Evolutionary conservation across 805 yeast species (phyloP).

Genomic region (Candida loeiensis): DNA sequence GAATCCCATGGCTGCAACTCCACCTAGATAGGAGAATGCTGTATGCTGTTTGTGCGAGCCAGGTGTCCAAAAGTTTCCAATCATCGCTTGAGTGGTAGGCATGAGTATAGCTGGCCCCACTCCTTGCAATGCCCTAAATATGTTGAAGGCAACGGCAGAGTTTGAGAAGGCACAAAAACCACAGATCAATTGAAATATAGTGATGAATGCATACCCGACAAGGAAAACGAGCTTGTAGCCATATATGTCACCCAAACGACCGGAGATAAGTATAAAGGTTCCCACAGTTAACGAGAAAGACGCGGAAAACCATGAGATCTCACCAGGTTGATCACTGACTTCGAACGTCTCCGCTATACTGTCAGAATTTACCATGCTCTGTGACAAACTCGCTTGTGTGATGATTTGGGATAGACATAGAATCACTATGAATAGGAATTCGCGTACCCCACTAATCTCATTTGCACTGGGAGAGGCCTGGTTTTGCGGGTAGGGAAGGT

Average conservation of each 20-base stretch:
- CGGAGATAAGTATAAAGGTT: constrained; percentile 32
- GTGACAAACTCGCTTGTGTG: constrained; percentile 30
- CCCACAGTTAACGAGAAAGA: constrained; percentile 35
- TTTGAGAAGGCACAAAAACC: constrained; percentile 27
- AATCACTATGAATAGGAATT: constrained; percentile 20
- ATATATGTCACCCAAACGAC: constrained; percentile 33
- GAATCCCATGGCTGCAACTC: constrained; percentile 35
- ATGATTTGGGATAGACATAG: constrained; percentile 27
- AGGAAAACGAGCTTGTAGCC: constrained; percentile 31
- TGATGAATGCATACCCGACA: constrained; percentile 23
- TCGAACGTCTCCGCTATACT: constrained; percentile 22
- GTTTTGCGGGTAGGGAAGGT: not conserved
- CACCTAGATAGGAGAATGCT: constrained; percentile 29
- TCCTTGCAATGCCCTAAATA: constrained; percentile 32
- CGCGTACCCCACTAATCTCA: constrained; percentile 23
- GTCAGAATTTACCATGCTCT: constrained; percentile 21
- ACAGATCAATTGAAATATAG: constrained; percentile 20
- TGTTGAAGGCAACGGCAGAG: constrained; percentile 24
- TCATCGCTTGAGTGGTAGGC: constrained; percentile 33
- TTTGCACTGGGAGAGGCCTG: constrained; percentile 10
- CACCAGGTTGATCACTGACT: constrained; percentile 25
- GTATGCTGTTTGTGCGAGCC: constrained; percentile 17
- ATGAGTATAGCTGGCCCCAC: constrained; percentile 33
- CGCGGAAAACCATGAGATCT: constrained; percentile 35
- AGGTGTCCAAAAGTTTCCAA: constrained; percentile 29